Percentiles rank a stretch among this genome's conserved stretches.
phyloP scores from a whole-genome alignment of 2,329 filamentous ascomycete species.

The Rutstroemia sp. region DNA sequence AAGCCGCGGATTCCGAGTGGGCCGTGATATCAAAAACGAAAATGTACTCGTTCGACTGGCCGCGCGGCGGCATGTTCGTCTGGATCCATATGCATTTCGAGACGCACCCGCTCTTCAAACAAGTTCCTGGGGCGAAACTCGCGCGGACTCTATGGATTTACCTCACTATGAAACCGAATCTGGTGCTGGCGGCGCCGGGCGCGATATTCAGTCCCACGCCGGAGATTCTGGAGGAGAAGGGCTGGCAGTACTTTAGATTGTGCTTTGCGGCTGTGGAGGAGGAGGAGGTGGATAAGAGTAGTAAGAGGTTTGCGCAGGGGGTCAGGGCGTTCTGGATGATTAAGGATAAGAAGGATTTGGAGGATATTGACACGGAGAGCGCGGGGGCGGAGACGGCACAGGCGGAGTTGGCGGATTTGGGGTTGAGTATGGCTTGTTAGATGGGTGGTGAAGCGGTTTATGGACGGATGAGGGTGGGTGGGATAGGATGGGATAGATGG shows the following conservation, averaged over 20 bases:
- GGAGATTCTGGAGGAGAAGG: conserved; percentile 48
- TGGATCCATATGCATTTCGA: conserved; percentile 72
- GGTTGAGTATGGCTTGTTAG: conserved; percentile 23
- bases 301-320: conserved; percentile 58
- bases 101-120: conserved; percentile 59
- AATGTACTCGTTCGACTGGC: conserved; percentile 71
- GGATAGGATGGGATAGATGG: neutral
- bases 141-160: conserved; percentile 62
- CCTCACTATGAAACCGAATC: conserved; percentile 60
- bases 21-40: conserved; percentile 66
- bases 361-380: conserved; percentile 36
- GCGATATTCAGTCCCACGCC: conserved; percentile 63
- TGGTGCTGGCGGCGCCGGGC: conserved; percentile 66
- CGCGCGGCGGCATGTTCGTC: conserved; percentile 85
- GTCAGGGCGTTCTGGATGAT: conserved; percentile 72
- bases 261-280: conserved; percentile 83
- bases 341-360: conserved; percentile 57
- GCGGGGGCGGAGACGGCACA: conserved; percentile 3
- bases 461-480: too few relatives aligned
- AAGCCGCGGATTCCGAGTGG: conserved; percentile 60
- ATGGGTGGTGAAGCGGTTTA: neutral
- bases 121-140: conserved; percentile 48
- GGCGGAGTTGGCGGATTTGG: conserved; percentile 19
- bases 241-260: conserved; percentile 67
- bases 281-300: conserved; percentile 56